These are phyloP conservation scores for Cordyceps pruinosa DNA, from an alignment of 2,329 filamentous ascomycete genomes.

Conservation along the genomic window DNA sequence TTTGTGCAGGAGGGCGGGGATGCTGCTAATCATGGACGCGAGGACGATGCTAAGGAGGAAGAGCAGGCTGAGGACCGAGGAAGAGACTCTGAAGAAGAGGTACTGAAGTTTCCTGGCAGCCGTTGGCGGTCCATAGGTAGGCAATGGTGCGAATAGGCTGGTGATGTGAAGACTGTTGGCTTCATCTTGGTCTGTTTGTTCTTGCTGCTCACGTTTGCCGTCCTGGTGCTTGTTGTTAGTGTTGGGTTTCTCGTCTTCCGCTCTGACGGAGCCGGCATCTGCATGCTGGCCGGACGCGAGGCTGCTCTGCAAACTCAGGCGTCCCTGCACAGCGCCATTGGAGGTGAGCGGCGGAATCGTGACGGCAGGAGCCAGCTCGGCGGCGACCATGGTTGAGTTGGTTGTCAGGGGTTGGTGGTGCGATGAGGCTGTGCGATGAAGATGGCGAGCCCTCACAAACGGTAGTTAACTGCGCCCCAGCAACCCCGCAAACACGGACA, in stretches of 20 bases:
- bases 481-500: background rate
- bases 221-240: background rate
- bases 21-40: conserved; percentile 63
- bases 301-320: background rate
- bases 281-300: background rate
- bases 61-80: conserved; percentile 67
- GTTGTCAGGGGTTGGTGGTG: background rate
- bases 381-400: background rate
- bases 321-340: background rate
- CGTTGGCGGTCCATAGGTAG: conserved; percentile 75
- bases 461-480: background rate
- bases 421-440: background rate
- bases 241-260: background rate
- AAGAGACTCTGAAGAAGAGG: conserved; percentile 55
- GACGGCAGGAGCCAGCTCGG: background rate
- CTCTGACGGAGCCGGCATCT: background rate
- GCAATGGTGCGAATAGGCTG: conserved; percentile 23
- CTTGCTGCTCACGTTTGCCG: background rate
- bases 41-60: conserved; percentile 73
- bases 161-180: background rate
- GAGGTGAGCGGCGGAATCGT: background rate
- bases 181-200: background rate
- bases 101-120: conserved; percentile 59
- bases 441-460: background rate
- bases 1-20: conserved; percentile 45